Evolutionary conservation across 306 rosid species (phyloP).

Genomic region (Lithocarpus polystachyus): DNA sequence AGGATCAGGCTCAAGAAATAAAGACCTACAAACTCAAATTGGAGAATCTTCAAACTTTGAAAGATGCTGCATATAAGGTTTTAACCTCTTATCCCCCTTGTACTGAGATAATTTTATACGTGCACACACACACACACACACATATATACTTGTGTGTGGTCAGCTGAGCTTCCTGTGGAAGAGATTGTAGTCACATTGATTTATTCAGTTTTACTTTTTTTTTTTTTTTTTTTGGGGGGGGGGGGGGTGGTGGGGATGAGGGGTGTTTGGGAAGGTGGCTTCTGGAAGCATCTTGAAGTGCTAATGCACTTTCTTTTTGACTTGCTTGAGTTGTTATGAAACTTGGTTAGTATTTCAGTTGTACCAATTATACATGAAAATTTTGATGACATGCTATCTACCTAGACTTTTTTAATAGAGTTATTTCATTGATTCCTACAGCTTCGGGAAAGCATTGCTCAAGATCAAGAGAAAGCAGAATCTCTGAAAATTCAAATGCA

Average conservation of each 20-base stretch:
- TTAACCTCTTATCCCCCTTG: neutral
- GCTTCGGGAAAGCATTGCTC: slow-evolving; percentile 86
- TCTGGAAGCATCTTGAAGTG: neutral
- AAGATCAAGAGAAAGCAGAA: slow-evolving; percentile 77
- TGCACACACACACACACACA: too few relatives aligned
- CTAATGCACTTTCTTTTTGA: neutral
- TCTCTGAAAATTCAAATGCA: slow-evolving; percentile 52
- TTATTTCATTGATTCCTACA: slow-evolving; percentile 23
- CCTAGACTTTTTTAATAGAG: neutral
- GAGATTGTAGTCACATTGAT: neutral
- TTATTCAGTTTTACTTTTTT: neutral
- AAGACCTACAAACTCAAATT: slow-evolving; percentile 50
- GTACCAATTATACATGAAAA: neutral
- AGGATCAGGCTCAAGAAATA: slow-evolving; percentile 59
- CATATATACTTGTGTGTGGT: too few relatives aligned
- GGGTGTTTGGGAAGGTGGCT: neutral
- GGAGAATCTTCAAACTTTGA: slow-evolving; percentile 58
- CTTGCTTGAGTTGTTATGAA: neutral
- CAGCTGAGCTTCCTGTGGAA: neutral
- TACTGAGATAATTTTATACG: neutral
- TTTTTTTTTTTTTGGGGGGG: neutral
- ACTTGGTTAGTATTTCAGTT: neutral
- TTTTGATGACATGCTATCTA: neutral
- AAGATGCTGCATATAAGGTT: slow-evolving; percentile 59
- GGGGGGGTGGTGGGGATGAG: neutral